A percentile compares a stretch with the other conserved stretches of the same genome.
These are phyloP conservation scores for Friedmanniomyces simplex DNA, from an alignment of 495 filamentous ascomycete genomes.

Conservation along the genomic window DNA sequence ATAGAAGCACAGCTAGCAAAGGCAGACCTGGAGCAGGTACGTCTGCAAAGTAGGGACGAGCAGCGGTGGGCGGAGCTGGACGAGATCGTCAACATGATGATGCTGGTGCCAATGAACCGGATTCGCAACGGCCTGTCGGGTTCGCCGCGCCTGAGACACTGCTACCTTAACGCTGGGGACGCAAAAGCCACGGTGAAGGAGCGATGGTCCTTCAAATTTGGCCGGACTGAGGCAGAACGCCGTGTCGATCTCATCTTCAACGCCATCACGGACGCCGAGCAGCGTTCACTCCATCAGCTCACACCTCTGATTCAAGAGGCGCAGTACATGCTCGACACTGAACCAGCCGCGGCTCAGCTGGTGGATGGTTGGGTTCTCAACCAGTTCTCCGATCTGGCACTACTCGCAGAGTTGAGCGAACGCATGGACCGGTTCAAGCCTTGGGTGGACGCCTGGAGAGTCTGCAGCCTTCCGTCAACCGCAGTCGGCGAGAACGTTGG, in stretches of 20 bases:
- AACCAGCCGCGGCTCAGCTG: not conserved
- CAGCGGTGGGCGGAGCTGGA: slow-evolving; percentile 3
- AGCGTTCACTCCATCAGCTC: not conserved
- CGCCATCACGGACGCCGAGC: not conserved
- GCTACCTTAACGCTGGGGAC: not conserved
- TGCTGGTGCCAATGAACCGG: not conserved
- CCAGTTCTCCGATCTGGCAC: slow-evolving; percentile 2
- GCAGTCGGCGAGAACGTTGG: slow-evolving; percentile 1
- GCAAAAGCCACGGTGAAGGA: not conserved
- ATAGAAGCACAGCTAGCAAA: not conserved
- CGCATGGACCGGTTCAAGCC: not conserved
- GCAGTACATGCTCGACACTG: slow-evolving; percentile 12
- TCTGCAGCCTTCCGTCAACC: not conserved
- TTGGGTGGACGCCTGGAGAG: not conserved
- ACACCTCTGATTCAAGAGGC: slow-evolving; percentile 2
- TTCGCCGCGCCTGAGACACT: slow-evolving; percentile 1
- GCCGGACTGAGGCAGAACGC: not conserved
- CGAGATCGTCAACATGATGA: not conserved
- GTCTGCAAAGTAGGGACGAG: not conserved
- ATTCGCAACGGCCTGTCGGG: not conserved
- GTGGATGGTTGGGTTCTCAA: not conserved
- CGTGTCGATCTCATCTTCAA: slow-evolving; percentile 5
- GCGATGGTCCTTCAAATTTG: not conserved
- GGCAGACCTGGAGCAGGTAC: not conserved
- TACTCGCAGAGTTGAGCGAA: not conserved